These are phyloP conservation scores for Fagopyrum homotropicum DNA, from an alignment of 148 eudicot genomes.

Conservation along the genomic window DNA sequence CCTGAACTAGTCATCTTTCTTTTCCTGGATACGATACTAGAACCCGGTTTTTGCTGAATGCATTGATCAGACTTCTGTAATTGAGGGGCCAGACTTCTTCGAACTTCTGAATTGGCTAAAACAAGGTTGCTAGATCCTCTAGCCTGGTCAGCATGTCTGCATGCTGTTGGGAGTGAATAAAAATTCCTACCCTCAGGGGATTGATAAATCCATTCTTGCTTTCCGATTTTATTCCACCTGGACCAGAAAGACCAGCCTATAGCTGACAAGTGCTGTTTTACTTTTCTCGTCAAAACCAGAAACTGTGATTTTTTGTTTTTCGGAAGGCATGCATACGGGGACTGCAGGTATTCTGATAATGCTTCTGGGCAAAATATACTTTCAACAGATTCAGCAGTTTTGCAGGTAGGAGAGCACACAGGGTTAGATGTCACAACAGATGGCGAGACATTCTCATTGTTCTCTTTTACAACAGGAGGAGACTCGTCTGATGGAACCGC, in stretches of 20 bases:
- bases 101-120: slow-evolving; percentile 3
- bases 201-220: slow-evolving; percentile 30
- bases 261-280: slow-evolving; percentile 50
- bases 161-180: slow-evolving; percentile 41
- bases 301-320: neutral
- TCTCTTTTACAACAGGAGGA: slow-evolving; percentile 16
- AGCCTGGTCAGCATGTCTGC: slow-evolving; percentile 23
- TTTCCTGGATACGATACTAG: slow-evolving; percentile 24
- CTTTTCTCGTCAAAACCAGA: slow-evolving; percentile 19
- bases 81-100: slow-evolving; percentile 17
- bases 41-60: slow-evolving; percentile 6
- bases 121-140: slow-evolving; percentile 10
- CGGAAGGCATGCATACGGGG: no score
- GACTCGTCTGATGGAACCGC: slow-evolving; percentile 5
- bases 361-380: slow-evolving; percentile 51
- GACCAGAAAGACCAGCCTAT: slow-evolving; percentile 58
- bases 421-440: slow-evolving; percentile 13
- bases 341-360: slow-evolving; percentile 29
- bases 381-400: slow-evolving; percentile 13
- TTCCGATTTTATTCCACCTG: neutral
- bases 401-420: slow-evolving; percentile 9
- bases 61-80: slow-evolving; percentile 10
- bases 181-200: slow-evolving; percentile 40
- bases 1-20: slow-evolving; percentile 16
- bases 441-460: neutral